Conservation (phyloP, 352 stramenopile genomes). For the Elongisporangium prolatum region DNA sequence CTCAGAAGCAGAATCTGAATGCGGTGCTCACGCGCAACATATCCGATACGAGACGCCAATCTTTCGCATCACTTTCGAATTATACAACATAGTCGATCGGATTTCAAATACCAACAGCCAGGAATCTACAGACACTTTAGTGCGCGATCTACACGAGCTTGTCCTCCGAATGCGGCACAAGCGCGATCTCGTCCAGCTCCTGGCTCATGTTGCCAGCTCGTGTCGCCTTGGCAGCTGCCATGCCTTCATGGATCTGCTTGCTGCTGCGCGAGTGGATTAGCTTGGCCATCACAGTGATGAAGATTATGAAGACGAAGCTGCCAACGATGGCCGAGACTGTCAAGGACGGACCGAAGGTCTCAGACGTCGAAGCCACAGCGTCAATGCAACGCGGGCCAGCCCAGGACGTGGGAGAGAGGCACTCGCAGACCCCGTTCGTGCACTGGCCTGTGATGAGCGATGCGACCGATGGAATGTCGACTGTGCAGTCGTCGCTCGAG, state of each 20-base stretch:
- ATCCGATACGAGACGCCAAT: too few relatives aligned
- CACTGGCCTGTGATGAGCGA: slow-evolving; percentile 27
- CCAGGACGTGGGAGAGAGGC: slow-evolving; percentile 28
- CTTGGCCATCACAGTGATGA: slow-evolving; percentile 12
- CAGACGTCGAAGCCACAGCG: slow-evolving; percentile 14
- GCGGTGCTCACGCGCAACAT: too few relatives aligned
- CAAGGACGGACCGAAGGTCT: slow-evolving; percentile 39
- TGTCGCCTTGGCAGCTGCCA: slow-evolving; percentile 1
- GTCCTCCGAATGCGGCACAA: not conserved
- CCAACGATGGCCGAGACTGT: slow-evolving; percentile 12
- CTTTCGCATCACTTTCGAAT: too few relatives aligned
- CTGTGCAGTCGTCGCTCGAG: slow-evolving; percentile 35
- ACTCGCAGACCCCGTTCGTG: slow-evolving; percentile 21
- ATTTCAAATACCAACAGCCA: too few relatives aligned
- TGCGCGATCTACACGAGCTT: too few relatives aligned
- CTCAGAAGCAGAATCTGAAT: too few relatives aligned
- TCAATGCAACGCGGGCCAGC: slow-evolving; percentile 40
- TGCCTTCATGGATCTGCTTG: slow-evolving; percentile 2
- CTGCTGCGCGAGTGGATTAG: slow-evolving; percentile 6
- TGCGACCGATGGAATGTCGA: slow-evolving; percentile 22
- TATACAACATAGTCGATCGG: too few relatives aligned
- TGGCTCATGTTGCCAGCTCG: not conserved
- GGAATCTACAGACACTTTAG: too few relatives aligned
- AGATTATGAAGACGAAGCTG: slow-evolving; percentile 1
- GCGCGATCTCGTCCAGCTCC: slow-evolving; percentile 6